These are phyloP conservation scores for Escovopsis weberi DNA, from an alignment of 2,329 filamentous ascomycete genomes.

Conservation along the genomic window DNA sequence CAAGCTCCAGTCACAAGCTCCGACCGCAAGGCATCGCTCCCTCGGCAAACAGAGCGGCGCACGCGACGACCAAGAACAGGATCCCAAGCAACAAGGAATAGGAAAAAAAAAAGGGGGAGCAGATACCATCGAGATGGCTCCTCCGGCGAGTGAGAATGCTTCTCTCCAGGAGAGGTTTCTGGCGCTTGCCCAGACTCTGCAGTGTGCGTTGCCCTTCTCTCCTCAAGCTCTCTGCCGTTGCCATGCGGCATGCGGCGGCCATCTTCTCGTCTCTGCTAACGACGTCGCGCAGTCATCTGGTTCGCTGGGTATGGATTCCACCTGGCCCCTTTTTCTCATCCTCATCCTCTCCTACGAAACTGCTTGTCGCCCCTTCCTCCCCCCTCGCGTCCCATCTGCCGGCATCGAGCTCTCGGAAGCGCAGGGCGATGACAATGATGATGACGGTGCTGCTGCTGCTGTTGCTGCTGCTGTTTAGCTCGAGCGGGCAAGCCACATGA, in stretches of 20 bases:
- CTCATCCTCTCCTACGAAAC: neutral
- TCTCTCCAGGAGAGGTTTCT: conserved; percentile 60
- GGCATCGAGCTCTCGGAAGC: neutral
- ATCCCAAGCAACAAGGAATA: no score
- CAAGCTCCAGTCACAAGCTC: no score
- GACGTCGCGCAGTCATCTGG: conserved; percentile 49
- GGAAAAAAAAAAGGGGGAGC: neutral
- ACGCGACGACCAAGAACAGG: no score
- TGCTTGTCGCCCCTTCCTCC: neutral
- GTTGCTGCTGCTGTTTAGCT: no score
- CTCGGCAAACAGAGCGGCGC: no score
- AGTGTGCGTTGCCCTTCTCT: conserved; percentile 48
- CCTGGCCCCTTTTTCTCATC: neutral
- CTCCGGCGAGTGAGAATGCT: conserved; percentile 1
- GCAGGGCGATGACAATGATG: no score
- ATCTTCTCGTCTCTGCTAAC: conserved; percentile 17
- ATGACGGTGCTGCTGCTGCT: no score
- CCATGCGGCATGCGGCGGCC: neutral
- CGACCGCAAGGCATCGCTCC: no score
- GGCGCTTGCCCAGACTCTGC: conserved; percentile 72
- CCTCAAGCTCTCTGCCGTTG: no score
- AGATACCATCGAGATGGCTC: neutral
- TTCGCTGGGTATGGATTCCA: conserved; percentile 53
- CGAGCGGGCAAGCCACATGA: neutral
- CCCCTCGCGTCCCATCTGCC: no score